phyloP scores from a whole-genome alignment of 495 filamentous ascomycete species.

The Aspergillus sclerotiicarbonarius region DNA sequence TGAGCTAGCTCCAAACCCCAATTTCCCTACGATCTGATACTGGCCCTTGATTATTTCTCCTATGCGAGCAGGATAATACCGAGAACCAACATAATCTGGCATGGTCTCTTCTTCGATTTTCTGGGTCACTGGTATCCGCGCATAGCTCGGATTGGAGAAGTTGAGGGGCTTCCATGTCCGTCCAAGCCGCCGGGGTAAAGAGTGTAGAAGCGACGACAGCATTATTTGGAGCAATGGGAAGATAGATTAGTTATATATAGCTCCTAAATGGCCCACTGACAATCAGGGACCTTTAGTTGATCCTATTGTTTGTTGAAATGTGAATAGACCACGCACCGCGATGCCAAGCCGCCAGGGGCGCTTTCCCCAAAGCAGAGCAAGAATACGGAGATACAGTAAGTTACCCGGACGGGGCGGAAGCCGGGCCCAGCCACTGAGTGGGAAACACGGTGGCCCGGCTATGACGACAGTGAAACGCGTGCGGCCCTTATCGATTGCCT shows the following conservation, averaged over 20 bases:
- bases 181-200: constrained; percentile 4
- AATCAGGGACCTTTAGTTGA: too few relatives aligned
- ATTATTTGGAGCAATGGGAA: not conserved
- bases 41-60: not conserved
- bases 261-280: too few relatives aligned
- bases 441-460: not conserved
- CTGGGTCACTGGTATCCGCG: constrained; percentile 11
- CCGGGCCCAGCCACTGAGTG: not conserved
- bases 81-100: constrained; percentile 6
- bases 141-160: constrained; percentile 18
- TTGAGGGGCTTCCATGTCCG: constrained; percentile 16
- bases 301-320: too few relatives aligned
- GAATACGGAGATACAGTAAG: not conserved
- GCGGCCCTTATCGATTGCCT: constrained; percentile 19
- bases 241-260: not conserved
- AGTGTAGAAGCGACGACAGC: constrained; percentile 16
- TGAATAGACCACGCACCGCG: too few relatives aligned
- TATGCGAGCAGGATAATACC: constrained; percentile 6
- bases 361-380: too few relatives aligned
- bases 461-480: constrained; percentile 18
- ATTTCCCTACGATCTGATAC: constrained; percentile 3
- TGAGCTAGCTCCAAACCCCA: not conserved
- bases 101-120: constrained; percentile 18
- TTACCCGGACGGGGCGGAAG: not conserved
- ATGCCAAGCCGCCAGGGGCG: too few relatives aligned